phyloP scores from a whole-genome alignment of 805 yeast genomes.

The Cyberlindnera euphorbiae region DNA sequence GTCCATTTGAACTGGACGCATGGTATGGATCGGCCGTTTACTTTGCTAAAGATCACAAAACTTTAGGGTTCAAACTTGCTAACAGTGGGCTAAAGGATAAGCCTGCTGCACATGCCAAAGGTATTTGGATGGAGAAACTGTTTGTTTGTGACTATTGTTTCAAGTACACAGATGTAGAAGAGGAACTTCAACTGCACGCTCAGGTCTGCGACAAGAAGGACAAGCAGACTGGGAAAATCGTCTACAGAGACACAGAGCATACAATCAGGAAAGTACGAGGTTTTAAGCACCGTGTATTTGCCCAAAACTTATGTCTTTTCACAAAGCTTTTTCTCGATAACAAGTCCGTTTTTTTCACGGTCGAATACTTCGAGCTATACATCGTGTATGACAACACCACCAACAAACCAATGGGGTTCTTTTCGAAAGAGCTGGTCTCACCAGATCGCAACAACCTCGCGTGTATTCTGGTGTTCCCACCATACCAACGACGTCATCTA shows the following conservation, averaged over 20 bases:
- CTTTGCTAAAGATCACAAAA: conserved; percentile 45
- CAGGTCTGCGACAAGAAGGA: conserved; percentile 38
- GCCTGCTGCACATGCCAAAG: conserved; percentile 14
- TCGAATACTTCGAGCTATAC: conserved; percentile 78
- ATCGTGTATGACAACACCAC: conserved; percentile 52
- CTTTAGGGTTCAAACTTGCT: conserved; percentile 39
- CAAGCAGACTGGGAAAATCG: conserved; percentile 58
- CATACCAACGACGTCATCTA: conserved; percentile 72
- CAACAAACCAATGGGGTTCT: conserved; percentile 77
- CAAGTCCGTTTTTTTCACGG: conserved; percentile 79
- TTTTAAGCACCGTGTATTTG: conserved; percentile 53
- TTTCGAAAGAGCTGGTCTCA: conserved; percentile 79
- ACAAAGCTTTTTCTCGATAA: conserved; percentile 87
- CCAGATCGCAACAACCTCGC: conserved; percentile 81
- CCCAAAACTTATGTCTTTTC: conserved; percentile 80
- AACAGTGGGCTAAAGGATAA: conserved; percentile 13
- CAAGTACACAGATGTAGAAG: conserved; percentile 56
- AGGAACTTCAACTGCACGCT: conserved; percentile 47
- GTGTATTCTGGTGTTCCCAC: conserved; percentile 88
- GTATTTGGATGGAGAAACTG: conserved; percentile 54
- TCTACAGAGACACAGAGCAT: conserved; percentile 54
- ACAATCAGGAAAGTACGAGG: conserved; percentile 70
- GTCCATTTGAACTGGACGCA: conserved; percentile 62
- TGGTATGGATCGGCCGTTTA: conserved; percentile 90
- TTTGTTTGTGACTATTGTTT: conserved; percentile 81